These are phyloP conservation scores for Parasitella parasitica DNA, from an alignment of 371 early-diverging fungal genomes.

Conservation along the genomic window DNA sequence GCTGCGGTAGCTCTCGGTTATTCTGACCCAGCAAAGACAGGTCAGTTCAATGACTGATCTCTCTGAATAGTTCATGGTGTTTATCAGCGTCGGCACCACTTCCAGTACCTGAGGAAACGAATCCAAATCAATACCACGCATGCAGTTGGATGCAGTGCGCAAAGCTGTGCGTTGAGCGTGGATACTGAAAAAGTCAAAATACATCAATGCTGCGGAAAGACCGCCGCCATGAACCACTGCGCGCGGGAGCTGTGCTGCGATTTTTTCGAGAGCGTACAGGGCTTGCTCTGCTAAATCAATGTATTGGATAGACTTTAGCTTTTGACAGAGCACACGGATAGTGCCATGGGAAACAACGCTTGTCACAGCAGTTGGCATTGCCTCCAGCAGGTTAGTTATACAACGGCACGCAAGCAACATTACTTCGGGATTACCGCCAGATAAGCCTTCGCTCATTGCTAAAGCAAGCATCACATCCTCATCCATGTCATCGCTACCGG, in stretches of 20 bases:
- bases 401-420: slow-evolving; percentile 89
- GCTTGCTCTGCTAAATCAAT: slow-evolving; percentile 93
- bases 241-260: slow-evolving; percentile 70
- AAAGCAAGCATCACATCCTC: slow-evolving; percentile 49
- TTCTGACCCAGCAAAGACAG: slow-evolving; percentile 65
- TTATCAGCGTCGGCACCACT: slow-evolving; percentile 70
- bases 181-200: slow-evolving; percentile 87
- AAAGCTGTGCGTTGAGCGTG: slow-evolving; percentile 86
- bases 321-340: slow-evolving; percentile 70
- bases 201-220: slow-evolving; percentile 76
- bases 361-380: slow-evolving; percentile 70
- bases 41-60: slow-evolving; percentile 72
- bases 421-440: slow-evolving; percentile 65
- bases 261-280: slow-evolving; percentile 71
- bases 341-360: slow-evolving; percentile 73
- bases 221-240: slow-evolving; percentile 81
- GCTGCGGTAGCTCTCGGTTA: slow-evolving; percentile 61
- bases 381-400: slow-evolving; percentile 85
- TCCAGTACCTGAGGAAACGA: slow-evolving; percentile 66
- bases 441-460: slow-evolving; percentile 46
- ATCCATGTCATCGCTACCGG: slow-evolving; percentile 26
- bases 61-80: slow-evolving; percentile 69
- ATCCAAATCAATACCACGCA: slow-evolving; percentile 59
- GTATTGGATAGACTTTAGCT: slow-evolving; percentile 81
- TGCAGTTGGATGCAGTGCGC: slow-evolving; percentile 79